A percentile compares a stretch with the other conserved stretches of the same genome.
Evolutionary conservation across 2,329 filamentous ascomycete genomes (phyloP).

Genomic region (Periconia sp.): DNA sequence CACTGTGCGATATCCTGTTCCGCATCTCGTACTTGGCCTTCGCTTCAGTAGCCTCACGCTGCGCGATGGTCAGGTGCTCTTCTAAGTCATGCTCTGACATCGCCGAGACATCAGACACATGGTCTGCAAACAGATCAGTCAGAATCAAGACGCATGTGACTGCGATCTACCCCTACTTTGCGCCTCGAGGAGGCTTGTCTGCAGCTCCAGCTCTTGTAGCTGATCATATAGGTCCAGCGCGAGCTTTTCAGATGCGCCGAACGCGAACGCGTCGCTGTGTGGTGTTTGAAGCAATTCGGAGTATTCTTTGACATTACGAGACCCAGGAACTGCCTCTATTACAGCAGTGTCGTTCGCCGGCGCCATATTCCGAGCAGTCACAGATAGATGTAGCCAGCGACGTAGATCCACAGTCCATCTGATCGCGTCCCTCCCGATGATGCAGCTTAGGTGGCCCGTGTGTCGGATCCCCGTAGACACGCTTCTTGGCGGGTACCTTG

Average conservation of each 20-base stretch:
- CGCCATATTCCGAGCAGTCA: constrained; percentile 22
- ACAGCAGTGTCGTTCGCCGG: constrained; percentile 26
- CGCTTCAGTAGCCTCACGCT: constrained; percentile 72
- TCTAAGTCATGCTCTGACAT: constrained; percentile 60
- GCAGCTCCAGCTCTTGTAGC: constrained; percentile 72
- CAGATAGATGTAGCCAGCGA: too few species aligned
- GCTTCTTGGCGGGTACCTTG: constrained; percentile 28
- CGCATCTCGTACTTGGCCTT: constrained; percentile 73
- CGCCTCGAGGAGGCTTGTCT: constrained; percentile 69
- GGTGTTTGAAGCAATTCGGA: constrained; percentile 51
- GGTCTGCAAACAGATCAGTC: constrained; percentile 30
- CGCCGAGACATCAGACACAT: constrained; percentile 34
- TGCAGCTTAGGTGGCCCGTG: constrained; percentile 31
- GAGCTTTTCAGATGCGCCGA: constrained; percentile 71
- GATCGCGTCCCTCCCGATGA: constrained; percentile 20
- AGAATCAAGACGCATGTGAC: neutral
- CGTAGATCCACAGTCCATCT: constrained; percentile 12
- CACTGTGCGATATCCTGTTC: constrained; percentile 71
- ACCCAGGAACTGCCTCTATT: constrained; percentile 20
- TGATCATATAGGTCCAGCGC: constrained; percentile 74
- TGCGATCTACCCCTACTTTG: constrained; percentile 37
- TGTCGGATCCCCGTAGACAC: constrained; percentile 32
- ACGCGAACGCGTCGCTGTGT: constrained; percentile 56
- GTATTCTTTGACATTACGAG: constrained; percentile 22
- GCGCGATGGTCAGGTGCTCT: constrained; percentile 58